Evolutionary conservation across 2,329 filamentous ascomycete species (phyloP), one percentile per base, ranked within the genome.

Genomic region (Diaporthe citrichinensis): DNA sequence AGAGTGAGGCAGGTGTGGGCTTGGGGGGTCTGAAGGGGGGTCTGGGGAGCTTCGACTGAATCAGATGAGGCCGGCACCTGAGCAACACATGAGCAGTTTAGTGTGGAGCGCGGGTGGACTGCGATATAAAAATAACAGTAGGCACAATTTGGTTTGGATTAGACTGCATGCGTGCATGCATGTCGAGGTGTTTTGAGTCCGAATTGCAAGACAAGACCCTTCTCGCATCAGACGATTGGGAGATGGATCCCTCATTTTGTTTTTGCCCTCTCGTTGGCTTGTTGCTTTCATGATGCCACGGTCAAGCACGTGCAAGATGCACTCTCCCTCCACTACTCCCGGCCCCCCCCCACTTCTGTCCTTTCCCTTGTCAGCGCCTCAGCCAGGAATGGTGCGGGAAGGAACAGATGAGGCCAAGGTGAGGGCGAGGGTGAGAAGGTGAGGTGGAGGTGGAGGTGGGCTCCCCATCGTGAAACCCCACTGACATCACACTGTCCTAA

Each of bases 101-200:
- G 44, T 51, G 62, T 51, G 62, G 62, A 51, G 62, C 44, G 20
- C 46, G 3, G 28, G 44, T 51, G 44, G 44, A 12, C 62, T 36
- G 62, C 28, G 62, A 68, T 68, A 51, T 68, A 68, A 68, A 68
- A 68, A 68, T 51, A 68, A 68, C 62, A 68, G 17, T 51, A 51
- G 23, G 44, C 62, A 51, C 62, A 51, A 68, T 68, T 68, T 51
- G 44, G 44, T 9, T 59, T 59, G 57, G 61, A 36, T 51, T 68
- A 44, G 62, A 12, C 5, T 67, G 41, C 61, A 65, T 49, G 61
- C 61, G 4, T 28, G 14, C 51, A 25, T 34, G 41, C 61, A 67
- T 67, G 44, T 49, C 61, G 23, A 68, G 44, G 44, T 68, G 62
- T 68, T 44, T 36, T 51, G 62, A 51, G 44, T 68, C 44, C 23